Evolutionary conservation across 2,329 filamentous ascomycete species (phyloP).

Genomic region (Metarhizium brunneum): DNA sequence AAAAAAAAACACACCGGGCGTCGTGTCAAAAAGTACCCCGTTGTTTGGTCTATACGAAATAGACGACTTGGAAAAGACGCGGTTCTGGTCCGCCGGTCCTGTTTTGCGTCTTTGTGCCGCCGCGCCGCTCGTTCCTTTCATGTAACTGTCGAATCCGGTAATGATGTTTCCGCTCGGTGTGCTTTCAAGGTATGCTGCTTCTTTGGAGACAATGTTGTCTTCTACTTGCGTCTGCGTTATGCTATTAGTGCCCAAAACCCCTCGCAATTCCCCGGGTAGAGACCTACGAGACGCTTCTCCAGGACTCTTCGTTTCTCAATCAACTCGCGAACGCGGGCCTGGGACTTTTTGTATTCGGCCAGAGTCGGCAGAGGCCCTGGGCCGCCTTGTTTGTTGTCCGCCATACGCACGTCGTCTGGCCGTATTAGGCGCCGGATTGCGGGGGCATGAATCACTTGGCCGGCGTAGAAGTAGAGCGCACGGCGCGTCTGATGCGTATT

Average conservation of each 20-base stretch:
- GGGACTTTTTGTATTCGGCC: conserved; percentile 42
- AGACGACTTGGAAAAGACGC: conserved; percentile 63
- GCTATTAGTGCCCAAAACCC: conserved; percentile 22
- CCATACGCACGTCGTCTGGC: conserved; percentile 17
- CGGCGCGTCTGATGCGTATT: background rate
- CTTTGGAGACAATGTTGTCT: conserved; percentile 74
- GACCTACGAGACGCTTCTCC: conserved; percentile 27
- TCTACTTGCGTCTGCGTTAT: conserved; percentile 40
- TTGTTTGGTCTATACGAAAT: conserved; percentile 46
- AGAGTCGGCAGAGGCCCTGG: conserved; percentile 23
- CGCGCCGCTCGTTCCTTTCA: conserved; percentile 69
- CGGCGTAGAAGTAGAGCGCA: background rate
- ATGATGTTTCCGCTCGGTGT: conserved; percentile 91
- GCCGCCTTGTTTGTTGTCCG: conserved; percentile 21
- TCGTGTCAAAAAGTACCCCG: conserved; percentile 16
- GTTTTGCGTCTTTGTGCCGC: conserved; percentile 55
- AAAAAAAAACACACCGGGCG: background rate
- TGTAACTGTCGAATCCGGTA: conserved; percentile 95
- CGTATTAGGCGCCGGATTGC: background rate
- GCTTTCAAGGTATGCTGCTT: conserved; percentile 83
- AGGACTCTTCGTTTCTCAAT: conserved; percentile 33
- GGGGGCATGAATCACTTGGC: background rate
- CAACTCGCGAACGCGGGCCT: conserved; percentile 37
- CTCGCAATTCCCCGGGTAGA: background rate
- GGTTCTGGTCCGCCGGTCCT: conserved; percentile 57